phyloP scores from a whole-genome alignment of 768 basidiomycete genomes.

The Boletus pseudo-olivaceus region DNA sequence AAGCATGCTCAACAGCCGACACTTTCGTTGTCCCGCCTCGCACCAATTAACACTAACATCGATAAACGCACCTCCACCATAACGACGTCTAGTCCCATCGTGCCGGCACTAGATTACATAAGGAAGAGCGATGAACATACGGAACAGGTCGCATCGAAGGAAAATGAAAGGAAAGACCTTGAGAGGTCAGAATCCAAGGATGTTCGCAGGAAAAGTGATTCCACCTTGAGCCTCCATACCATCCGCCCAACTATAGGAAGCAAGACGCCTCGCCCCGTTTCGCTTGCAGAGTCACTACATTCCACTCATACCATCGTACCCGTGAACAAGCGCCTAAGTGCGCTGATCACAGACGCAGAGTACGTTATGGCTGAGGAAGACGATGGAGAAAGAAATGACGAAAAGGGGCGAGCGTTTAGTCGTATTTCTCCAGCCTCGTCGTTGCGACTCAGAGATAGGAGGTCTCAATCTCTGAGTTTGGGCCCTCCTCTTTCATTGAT shows the following conservation, averaged over 20 bases:
- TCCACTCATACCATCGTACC: conserved; percentile 72
- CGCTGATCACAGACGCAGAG: conserved; percentile 64
- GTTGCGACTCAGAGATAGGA: conserved; percentile 48
- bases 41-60: conserved; percentile 20
- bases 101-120: conserved; percentile 56
- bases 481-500: conserved; percentile 33
- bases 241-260: conserved; percentile 52
- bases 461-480: conserved; percentile 63
- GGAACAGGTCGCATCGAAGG: conserved; percentile 20
- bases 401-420: conserved; percentile 17
- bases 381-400: conserved; percentile 26
- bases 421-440: conserved; percentile 43
- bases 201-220: conserved; percentile 77
- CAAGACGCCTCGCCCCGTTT: conserved; percentile 67
- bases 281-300: conserved; percentile 73
- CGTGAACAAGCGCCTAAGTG: conserved; percentile 61
- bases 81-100: conserved; percentile 51
- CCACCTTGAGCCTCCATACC: conserved; percentile 75
- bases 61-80: conserved; percentile 51
- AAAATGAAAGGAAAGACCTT: conserved; percentile 28
- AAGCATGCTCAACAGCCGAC: conserved; percentile 27
- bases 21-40: conserved; percentile 23
- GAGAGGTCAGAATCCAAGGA: conserved; percentile 53
- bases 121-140: conserved; percentile 36
- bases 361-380: conserved; percentile 65